These are phyloP conservation scores for Dendrothele bispora DNA, from an alignment of 768 basidiomycete genomes.

Conservation along the genomic window DNA sequence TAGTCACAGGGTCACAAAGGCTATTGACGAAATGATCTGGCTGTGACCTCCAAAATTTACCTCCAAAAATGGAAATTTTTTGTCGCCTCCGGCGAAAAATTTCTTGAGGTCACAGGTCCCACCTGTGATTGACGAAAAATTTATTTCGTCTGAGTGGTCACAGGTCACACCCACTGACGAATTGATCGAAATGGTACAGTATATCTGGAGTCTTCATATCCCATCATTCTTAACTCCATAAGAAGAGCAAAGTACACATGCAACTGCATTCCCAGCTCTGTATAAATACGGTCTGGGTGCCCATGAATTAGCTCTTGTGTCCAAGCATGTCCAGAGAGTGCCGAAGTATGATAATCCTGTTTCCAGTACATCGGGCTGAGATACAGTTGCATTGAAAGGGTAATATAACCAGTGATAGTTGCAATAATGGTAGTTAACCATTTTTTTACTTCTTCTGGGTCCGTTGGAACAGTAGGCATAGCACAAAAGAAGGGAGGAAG, in stretches of 20 bases:
- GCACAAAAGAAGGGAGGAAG: not conserved
- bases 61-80: too few relatives aligned
- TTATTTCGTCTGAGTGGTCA: too few relatives aligned
- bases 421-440: not conserved
- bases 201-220: conserved; percentile 6
- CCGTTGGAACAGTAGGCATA: not conserved
- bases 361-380: conserved; percentile 9
- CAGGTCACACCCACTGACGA: too few relatives aligned
- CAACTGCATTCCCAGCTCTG: conserved; percentile 17
- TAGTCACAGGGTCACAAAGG: too few relatives aligned
- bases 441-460: not conserved
- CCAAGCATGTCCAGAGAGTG: conserved; percentile 20
- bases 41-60: too few relatives aligned
- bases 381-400: conserved; percentile 2
- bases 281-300: conserved; percentile 20
- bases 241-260: conserved; percentile 20
- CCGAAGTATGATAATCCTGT: conserved; percentile 21
- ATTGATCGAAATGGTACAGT: too few relatives aligned
- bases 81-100: too few relatives aligned
- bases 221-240: conserved; percentile 5
- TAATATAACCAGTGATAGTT: not conserved
- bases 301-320: conserved; percentile 19
- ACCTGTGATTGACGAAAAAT: too few relatives aligned
- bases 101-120: too few relatives aligned
- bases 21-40: too few relatives aligned